These are phyloP conservation scores for Mitragyna speciosa DNA, from an alignment of 257 asterid species.

Conservation along the genomic window DNA sequence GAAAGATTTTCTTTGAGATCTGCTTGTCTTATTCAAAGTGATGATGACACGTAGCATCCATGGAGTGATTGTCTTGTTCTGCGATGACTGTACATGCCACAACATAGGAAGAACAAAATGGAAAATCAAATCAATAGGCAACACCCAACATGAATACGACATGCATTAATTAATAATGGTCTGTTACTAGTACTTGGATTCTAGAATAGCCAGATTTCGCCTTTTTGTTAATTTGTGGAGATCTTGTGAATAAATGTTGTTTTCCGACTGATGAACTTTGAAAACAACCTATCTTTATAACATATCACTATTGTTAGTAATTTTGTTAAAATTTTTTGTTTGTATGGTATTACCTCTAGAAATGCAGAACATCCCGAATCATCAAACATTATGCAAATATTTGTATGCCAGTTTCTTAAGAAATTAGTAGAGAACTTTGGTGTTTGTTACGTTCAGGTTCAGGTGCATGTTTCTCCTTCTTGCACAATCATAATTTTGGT, in stretches of 20 bases:
- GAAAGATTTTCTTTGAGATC: not conserved
- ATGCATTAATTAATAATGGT: not conserved
- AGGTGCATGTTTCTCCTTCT: not conserved
- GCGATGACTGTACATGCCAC: not conserved
- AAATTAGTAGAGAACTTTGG: not conserved
- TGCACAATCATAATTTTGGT: slow-evolving; percentile 5
- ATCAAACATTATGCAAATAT: slow-evolving; percentile 4
- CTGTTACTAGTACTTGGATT: not conserved
- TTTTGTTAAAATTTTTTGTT: not conserved
- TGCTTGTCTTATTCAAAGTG: not conserved
- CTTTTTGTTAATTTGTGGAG: not conserved
- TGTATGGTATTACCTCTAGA: not conserved
- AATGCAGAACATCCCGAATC: slow-evolving; percentile 3
- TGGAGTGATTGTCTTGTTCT: not conserved
- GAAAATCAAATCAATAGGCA: not conserved
- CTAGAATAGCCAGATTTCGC: not conserved
- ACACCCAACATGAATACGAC: not conserved
- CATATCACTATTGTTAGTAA: too few relatives aligned
- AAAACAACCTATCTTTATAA: not conserved
- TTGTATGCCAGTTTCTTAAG: not conserved
- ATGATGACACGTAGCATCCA: not conserved
- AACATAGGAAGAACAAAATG: not conserved
- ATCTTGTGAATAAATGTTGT: not conserved
- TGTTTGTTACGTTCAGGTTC: not conserved
- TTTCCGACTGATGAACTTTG: not conserved